Evolutionary conservation across 306 rosid genomes (phyloP).

Genomic region (Acacia acuminata): DNA sequence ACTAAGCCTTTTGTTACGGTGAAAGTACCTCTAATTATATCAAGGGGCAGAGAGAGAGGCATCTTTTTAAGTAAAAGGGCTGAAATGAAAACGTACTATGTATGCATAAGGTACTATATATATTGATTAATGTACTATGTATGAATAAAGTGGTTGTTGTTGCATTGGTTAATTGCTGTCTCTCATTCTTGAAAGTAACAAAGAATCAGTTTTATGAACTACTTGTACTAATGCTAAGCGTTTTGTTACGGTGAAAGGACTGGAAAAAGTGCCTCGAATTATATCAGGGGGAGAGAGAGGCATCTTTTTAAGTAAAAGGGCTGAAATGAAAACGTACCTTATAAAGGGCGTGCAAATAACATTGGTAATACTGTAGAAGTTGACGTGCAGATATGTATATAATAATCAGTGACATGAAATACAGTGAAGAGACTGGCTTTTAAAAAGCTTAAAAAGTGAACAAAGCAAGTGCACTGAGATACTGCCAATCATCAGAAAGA

Average conservation of each 20-base stretch:
- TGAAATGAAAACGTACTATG: not conserved
- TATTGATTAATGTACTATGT: too few relatives aligned
- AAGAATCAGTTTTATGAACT: not conserved
- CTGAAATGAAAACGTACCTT: not conserved
- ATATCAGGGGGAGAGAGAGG: not conserved
- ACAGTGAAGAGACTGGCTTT: not conserved
- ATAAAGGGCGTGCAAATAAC: not conserved
- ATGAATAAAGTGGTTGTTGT: too few relatives aligned
- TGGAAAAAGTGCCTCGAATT: not conserved
- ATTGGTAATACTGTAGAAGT: not conserved
- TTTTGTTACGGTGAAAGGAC: not conserved
- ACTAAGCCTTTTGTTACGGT: not conserved
- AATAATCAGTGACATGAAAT: not conserved
- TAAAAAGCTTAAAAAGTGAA: not conserved
- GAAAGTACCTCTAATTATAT: not conserved
- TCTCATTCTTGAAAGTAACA: too few relatives aligned
- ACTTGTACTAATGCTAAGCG: not conserved
- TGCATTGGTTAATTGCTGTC: too few relatives aligned
- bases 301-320: not conserved
- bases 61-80: not conserved
- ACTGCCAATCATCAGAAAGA: not conserved
- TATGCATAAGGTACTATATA: too few relatives aligned
- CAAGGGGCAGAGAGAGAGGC: not conserved
- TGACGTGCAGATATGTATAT: not conserved
- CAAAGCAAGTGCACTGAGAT: not conserved